Evolutionary conservation across 495 filamentous ascomycete species (phyloP).

Genomic region (Tuber microsphaerosporum): DNA sequence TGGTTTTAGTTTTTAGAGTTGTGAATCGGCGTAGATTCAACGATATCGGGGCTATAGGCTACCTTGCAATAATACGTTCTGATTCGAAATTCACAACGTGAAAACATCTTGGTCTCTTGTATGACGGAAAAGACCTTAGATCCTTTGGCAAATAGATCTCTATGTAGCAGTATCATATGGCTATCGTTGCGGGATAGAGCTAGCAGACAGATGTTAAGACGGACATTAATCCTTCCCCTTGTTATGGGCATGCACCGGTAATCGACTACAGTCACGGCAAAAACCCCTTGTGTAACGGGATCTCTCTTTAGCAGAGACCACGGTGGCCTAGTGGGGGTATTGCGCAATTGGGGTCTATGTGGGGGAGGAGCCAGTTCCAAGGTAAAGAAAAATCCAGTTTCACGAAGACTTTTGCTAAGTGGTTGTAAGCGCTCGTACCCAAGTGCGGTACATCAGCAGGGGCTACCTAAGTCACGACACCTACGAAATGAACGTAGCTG

Average conservation of each 20-base stretch:
- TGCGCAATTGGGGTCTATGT: background rate
- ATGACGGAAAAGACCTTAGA: background rate
- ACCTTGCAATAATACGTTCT: background rate
- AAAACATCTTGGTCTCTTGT: background rate
- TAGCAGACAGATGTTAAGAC: background rate
- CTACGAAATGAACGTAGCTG: background rate
- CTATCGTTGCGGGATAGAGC: background rate
- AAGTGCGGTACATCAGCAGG: background rate
- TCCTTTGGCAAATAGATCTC: background rate
- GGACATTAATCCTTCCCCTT: background rate
- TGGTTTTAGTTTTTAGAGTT: background rate
- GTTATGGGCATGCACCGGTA: background rate
- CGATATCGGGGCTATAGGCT: background rate
- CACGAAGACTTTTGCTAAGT: background rate
- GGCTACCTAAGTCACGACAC: background rate
- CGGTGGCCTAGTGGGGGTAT: background rate
- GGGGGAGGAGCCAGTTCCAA: too few relatives aligned
- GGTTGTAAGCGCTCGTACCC: background rate
- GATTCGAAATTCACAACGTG: background rate
- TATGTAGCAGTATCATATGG: background rate
- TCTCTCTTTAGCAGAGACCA: background rate
- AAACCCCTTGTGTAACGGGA: background rate
- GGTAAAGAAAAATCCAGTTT: background rate
- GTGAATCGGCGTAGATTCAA: background rate
- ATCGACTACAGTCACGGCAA: background rate